Conservation (phyloP, 1,284 basidiomycete species). For the Ganoderma sinense region DNA sequence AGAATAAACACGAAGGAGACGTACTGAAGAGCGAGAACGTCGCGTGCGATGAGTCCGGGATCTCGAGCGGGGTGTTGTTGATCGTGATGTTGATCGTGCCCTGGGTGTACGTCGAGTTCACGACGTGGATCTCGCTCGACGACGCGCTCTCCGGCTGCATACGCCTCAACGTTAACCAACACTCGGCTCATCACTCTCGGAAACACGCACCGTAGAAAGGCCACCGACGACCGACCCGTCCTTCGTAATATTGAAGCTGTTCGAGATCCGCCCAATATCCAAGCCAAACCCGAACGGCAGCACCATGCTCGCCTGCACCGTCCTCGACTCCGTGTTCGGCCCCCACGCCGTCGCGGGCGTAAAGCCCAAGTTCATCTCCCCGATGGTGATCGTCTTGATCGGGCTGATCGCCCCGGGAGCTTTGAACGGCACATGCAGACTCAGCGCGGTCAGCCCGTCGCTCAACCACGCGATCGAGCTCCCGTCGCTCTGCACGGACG, state of each 20-base stretch:
- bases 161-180: conserved; percentile 6
- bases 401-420: conserved; percentile 65
- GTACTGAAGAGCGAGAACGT: conserved; percentile 67
- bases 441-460: conserved; percentile 64
- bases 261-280: conserved; percentile 71
- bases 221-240: conserved; percentile 60
- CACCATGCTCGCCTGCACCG: conserved; percentile 63
- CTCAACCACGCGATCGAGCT: conserved; percentile 71
- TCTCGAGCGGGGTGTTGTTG: conserved; percentile 58
- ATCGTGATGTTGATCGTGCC: conserved; percentile 77
- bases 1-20: conserved; percentile 27
- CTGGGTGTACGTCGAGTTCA: conserved; percentile 62
- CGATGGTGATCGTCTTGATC: conserved; percentile 74
- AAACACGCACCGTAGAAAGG: conserved; percentile 51
- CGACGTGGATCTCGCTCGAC: conserved; percentile 58
- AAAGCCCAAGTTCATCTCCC: conserved; percentile 68
- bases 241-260: conserved; percentile 68
- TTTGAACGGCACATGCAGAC: conserved; percentile 70
- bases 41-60: conserved; percentile 57
- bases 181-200: conserved; percentile 14
- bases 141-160: conserved; percentile 61
- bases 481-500: conserved; percentile 62
- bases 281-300: conserved; percentile 83
- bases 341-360: conserved; percentile 63
- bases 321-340: conserved; percentile 64